Evolutionary conservation across 306 rosid genomes (phyloP).

Genomic region (Aeschynomene evenia): DNA sequence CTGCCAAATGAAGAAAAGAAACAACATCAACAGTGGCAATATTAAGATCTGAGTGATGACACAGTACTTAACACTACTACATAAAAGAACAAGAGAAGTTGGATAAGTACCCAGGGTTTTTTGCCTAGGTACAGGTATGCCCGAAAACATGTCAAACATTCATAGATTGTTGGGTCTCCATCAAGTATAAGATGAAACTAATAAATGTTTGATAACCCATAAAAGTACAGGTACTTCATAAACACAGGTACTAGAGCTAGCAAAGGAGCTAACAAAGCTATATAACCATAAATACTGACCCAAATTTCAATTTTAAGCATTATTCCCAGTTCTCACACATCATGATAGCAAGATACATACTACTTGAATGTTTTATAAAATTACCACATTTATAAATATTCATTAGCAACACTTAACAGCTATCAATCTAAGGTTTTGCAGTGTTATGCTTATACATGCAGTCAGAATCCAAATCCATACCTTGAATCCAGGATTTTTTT

Average conservation of each 20-base stretch:
- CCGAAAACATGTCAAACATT: neutral
- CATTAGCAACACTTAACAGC: slow-evolving; percentile 8
- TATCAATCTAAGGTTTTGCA: slow-evolving; percentile 22
- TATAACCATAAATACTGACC: neutral
- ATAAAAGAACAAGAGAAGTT: neutral
- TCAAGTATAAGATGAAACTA: neutral
- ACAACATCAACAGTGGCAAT: slow-evolving; percentile 35
- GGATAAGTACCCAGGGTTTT: neutral
- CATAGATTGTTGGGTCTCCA: neutral
- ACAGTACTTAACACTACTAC: neutral
- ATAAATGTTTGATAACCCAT: neutral
- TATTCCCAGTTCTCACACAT: neutral
- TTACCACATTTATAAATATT: neutral
- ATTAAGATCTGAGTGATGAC: neutral
- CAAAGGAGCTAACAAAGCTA: neutral
- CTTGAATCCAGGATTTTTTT: slow-evolving; percentile 75
- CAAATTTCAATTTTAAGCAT: slow-evolving; percentile 3
- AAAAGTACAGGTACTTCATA: neutral
- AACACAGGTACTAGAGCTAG: neutral
- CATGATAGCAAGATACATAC: neutral
- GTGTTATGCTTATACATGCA: slow-evolving; percentile 8
- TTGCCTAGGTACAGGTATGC: neutral
- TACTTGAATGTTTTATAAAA: neutral
- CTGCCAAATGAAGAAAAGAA: slow-evolving; percentile 71
- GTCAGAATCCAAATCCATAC: slow-evolving; percentile 50